Evolutionary conservation across 148 eudicot species (phyloP).

Genomic region (Euryodendron excelsum): DNA sequence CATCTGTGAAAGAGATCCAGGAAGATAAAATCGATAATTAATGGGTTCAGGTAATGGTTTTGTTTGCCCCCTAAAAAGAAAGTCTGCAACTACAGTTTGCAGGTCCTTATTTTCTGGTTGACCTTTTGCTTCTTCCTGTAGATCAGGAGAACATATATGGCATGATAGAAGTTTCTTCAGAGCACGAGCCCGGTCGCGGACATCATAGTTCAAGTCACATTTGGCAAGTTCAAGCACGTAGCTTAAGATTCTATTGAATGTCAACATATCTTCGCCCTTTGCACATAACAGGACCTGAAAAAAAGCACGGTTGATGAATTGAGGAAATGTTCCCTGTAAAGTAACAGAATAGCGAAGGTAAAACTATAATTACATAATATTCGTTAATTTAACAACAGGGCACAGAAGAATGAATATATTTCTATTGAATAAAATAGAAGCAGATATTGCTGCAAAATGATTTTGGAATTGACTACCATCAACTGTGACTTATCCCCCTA

Average conservation of each 20-base stretch:
- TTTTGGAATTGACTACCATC: neutral
- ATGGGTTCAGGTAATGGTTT: constrained; percentile 42
- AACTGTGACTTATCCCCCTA: neutral
- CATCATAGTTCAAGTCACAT: constrained; percentile 80
- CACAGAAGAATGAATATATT: neutral
- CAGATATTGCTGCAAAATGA: neutral
- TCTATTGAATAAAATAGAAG: neutral
- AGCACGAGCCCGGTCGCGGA: constrained; percentile 86
- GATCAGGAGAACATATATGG: constrained; percentile 28
- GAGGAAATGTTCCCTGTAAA: neutral
- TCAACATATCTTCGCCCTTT: constrained; percentile 49
- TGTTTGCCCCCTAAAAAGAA: constrained; percentile 44
- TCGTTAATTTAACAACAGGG: neutral
- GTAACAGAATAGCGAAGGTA: neutral
- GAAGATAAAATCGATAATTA: constrained; percentile 77
- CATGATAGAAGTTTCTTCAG: constrained; percentile 53
- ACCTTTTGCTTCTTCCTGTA: constrained; percentile 30
- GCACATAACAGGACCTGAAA: constrained; percentile 64
- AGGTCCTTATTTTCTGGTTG: constrained; percentile 33
- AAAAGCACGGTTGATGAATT: constrained; percentile 2
- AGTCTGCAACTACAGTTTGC: constrained; percentile 39
- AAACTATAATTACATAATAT: neutral
- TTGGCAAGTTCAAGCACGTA: constrained; percentile 84
- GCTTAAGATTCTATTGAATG: constrained; percentile 35
- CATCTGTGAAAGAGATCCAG: constrained; percentile 98